A percentile compares a stretch with the other conserved stretches of the same genome.
Conservation (phyloP, 331 rosid species). For the Malus hybrid region DNA sequence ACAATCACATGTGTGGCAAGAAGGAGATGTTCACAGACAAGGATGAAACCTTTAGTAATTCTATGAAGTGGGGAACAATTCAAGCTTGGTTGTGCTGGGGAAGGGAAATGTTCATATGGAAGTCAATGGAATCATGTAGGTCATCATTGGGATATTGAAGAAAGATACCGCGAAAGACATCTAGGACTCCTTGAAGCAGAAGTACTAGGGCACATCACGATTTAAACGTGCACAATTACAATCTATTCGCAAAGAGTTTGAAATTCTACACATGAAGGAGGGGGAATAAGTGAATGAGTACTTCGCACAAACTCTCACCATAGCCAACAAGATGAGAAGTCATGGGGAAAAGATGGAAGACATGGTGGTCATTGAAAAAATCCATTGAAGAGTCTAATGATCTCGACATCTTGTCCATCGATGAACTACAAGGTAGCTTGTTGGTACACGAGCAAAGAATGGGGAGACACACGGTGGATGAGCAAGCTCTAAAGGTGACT, state of each 20-base stretch:
- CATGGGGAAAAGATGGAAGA: neutral
- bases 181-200: too few relatives aligned
- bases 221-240: too few relatives aligned
- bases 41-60: too few relatives aligned
- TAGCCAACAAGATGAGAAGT: neutral
- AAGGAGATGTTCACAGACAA: neutral
- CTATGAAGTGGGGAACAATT: too few relatives aligned
- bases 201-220: too few relatives aligned
- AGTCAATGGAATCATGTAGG: neutral
- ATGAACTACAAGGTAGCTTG: neutral
- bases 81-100: neutral
- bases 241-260: neutral
- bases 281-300: neutral
- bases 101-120: neutral
- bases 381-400: neutral
- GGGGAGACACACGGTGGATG: neutral
- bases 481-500: too few relatives aligned
- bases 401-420: neutral
- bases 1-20: neutral
- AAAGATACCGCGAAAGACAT: too few relatives aligned
- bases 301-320: too few relatives aligned
- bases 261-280: neutral
- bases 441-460: neutral
- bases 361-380: neutral
- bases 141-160: too few relatives aligned